Conservation (phyloP, 2,329 filamentous ascomycete species). For the Pezicula carpinea region DNA sequence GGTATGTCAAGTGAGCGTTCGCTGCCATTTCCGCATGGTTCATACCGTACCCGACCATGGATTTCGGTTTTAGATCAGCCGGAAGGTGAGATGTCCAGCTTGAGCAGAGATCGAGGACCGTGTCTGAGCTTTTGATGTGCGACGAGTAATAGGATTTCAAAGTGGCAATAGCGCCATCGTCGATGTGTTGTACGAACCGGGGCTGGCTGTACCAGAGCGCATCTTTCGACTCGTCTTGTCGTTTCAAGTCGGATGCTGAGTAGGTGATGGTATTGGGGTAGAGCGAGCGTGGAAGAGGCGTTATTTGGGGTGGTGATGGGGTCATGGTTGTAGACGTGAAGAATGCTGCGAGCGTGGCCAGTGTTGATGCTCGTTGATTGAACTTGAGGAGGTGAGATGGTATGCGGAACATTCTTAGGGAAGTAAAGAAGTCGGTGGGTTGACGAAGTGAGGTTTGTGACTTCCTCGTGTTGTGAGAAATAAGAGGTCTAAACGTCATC, state of each 20-base stretch:
- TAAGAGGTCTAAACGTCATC: no score
- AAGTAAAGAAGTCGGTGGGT: no score
- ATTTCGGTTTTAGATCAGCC: conserved; percentile 26
- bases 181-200: conserved; percentile 49
- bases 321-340: neutral
- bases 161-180: conserved; percentile 40
- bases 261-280: conserved; percentile 17
- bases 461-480: no score
- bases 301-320: conserved; percentile 1
- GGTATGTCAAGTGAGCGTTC: conserved; percentile 33
- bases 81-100: conserved; percentile 38
- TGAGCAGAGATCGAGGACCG: conserved; percentile 44
- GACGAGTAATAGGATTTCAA: conserved; percentile 41
- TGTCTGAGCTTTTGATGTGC: conserved; percentile 35
- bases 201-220: conserved; percentile 28
- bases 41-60: conserved; percentile 43
- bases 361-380: neutral
- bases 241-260: conserved; percentile 9
- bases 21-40: conserved; percentile 38
- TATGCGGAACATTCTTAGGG: neutral
- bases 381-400: neutral
- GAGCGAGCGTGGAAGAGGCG: conserved; percentile 16
- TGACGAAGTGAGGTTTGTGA: no score
- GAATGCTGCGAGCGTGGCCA: neutral
- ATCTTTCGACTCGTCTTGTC: conserved; percentile 19